A percentile compares a stretch with the other conserved stretches of the same genome.
Evolutionary conservation across 805 yeast species (phyloP).

Genomic region (Ogataea nonfermentans): DNA sequence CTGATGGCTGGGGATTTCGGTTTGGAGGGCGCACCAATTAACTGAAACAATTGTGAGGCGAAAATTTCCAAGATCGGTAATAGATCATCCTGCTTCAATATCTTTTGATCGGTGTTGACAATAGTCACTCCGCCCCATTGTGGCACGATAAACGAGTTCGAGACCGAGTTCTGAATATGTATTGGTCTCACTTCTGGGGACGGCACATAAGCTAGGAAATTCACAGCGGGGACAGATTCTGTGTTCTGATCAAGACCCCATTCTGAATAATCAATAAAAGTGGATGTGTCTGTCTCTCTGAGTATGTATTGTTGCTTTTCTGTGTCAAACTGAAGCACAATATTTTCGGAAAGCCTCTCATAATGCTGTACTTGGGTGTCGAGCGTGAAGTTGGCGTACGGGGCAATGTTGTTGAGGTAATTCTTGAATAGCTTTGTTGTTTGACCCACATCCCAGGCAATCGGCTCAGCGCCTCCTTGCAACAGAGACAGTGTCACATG

Average conservation of each 20-base stretch:
- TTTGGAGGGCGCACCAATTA: constrained; percentile 62
- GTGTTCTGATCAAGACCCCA: constrained; percentile 59
- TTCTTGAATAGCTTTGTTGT: constrained; percentile 55
- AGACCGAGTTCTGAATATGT: constrained; percentile 41
- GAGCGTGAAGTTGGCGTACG: constrained; percentile 67
- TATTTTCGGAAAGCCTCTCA: constrained; percentile 39
- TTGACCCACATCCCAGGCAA: constrained; percentile 70
- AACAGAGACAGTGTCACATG: constrained; percentile 77
- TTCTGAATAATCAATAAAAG: constrained; percentile 80
- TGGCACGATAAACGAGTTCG: constrained; percentile 72
- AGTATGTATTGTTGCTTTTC: constrained; percentile 35
- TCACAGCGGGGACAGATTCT: constrained; percentile 62
- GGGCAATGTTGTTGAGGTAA: constrained; percentile 49
- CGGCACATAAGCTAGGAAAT: constrained; percentile 70
- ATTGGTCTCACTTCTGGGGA: constrained; percentile 46
- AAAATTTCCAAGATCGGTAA: constrained; percentile 63
- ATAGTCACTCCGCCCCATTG: constrained; percentile 85
- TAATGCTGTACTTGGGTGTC: constrained; percentile 79
- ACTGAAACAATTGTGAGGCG: constrained; percentile 68
- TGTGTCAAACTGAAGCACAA: constrained; percentile 26
- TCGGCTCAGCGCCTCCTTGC: constrained; percentile 63
- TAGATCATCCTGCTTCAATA: constrained; percentile 45
- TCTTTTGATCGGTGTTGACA: constrained; percentile 36
- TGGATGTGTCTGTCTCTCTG: constrained; percentile 56
- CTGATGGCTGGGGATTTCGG: constrained; percentile 62